Evolutionary conservation across 2,329 filamentous ascomycete species (phyloP), one percentile per base, ranked within the genome.

Genomic region (Gnomoniopsis smithogilvyi): DNA sequence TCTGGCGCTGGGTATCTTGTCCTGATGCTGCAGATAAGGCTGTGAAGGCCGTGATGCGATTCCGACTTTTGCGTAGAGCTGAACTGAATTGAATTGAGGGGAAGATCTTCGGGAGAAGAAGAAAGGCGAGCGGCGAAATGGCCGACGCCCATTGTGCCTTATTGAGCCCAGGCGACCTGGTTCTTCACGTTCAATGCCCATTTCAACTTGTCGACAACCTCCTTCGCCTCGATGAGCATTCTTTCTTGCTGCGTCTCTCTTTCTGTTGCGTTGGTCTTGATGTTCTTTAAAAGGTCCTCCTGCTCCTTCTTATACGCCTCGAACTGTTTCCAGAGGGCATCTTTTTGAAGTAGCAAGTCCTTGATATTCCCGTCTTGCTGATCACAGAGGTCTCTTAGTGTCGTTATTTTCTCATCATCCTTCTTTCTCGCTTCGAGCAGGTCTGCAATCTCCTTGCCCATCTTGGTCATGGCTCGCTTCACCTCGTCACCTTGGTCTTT

Each of bases 171-270:
- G 59, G 77, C 78, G 58, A 87, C 79, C 63, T 82, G 86, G 62
- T 82, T 74, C 74, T 89, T 87, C 54, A 90, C 80, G 55, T 81
- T 85, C 64, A 92, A 79, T 15, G 89, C 87, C 89, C 89, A 92
- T 67, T 78, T 84, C 72, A 93, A 79, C 75, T 91, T 85, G 63
- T 85, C 79, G 53, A 90, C 75, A n/a, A 83, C 81, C 65, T 82
- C 77, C 64, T 79, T 78, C 47, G 86, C 76, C 67, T 87, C 83
- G 41, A 79, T 72, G n/a, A 89, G 73, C 26, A 84, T 76, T 58
- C 72, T 72, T 63, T 85, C 78, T 65, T 89, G 87, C 67, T 88
- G 82, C 26, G 79, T 74, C 68, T 90, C 88, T 63, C 84, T 79
- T 61, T 74, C 73, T 30, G 72, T 76, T 6, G 85, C 86, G 56